Evolutionary conservation across 2,329 filamentous ascomycete genomes (phyloP), one percentile per base, ranked within the genome.

Genomic region (Colletotrichum sp.): DNA sequence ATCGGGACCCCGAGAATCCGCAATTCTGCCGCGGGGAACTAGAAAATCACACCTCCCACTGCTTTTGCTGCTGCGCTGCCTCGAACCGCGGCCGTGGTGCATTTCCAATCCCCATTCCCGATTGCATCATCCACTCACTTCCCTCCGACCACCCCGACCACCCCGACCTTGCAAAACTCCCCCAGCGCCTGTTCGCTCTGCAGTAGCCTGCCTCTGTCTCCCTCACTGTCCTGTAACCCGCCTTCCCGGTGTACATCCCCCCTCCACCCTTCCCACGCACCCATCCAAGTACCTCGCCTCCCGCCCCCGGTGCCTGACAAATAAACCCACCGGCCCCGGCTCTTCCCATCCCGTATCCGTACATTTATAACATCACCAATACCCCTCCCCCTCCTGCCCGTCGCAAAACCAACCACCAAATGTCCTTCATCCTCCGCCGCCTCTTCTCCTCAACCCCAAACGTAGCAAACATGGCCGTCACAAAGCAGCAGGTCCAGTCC

Each of bases 401-500:
- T 34, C 28, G 18, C 30, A 62, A 21, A 10, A 14, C 3, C 10
- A 61, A 21, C 38, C 16, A 16, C n/a, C 55, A 58, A 77, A 91
- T 92, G 89, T 94, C 92, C 87, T 89, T 96, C 85, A 86, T 94
- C 21, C 73, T 75, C 82, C 90, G 92, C 82, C 89, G 91, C 83
- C 89, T 97, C 83, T 97, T 98, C 85, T 88, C 88, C 80, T 85
- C 89, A 69, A 84, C 87, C 83, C 34, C 63, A 48, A 55, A 43
- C 36, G 89, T 94, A 80, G 89, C 91, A 86, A 91, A 87, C 81
- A 97, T 98, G 94, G 93, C 95, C 82, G 92, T 94, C 83, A 94
- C 95, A 82, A 95, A 94, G 87, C 89, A 91, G 78, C 97, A 97
- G 87, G 95, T 94, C 77, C 92, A 98, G 86, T 85, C 89, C 82